These are phyloP conservation scores for Auricularia sp. DNA, from an alignment of 768 basidiomycete genomes.

Conservation along the genomic window DNA sequence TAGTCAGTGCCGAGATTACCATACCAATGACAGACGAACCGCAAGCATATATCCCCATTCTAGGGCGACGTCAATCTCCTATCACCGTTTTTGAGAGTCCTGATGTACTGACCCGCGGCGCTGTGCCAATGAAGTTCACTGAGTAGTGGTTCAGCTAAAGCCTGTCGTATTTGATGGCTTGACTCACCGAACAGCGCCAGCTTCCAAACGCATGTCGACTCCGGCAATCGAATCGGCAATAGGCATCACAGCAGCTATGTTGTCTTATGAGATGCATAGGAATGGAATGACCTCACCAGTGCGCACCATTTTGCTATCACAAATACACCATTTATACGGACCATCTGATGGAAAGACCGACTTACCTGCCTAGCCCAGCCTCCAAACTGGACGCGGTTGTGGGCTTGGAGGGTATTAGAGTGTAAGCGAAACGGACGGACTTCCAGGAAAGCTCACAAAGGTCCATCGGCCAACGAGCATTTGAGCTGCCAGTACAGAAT, in stretches of 20 bases:
- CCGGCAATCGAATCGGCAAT: constrained; percentile 25
- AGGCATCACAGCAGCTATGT: no score
- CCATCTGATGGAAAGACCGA: constrained; percentile 21
- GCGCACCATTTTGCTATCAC: no score
- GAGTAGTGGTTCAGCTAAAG: background rate
- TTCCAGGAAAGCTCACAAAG: constrained; percentile 13
- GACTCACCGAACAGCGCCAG: constrained; percentile 36
- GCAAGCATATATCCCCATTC: constrained; percentile 47
- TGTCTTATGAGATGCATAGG: no score
- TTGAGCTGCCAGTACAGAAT: constrained; percentile 13
- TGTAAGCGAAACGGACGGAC: no score
- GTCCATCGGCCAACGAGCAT: constrained; percentile 57
- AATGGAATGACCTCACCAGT: no score
- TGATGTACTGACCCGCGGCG: constrained; percentile 30
- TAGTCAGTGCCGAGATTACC: background rate
- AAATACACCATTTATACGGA: background rate
- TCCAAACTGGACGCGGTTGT: constrained; percentile 49
- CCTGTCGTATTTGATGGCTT: background rate
- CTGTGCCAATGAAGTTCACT: constrained; percentile 48
- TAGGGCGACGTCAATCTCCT: background rate
- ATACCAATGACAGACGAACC: constrained; percentile 14
- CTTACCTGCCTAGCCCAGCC: constrained; percentile 62
- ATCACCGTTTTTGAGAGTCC: background rate
- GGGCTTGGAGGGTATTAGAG: constrained; percentile 24
- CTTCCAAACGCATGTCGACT: constrained; percentile 40